Conservation (phyloP, 139 green algal genomes). For the Spirogloea muscicola region DNA sequence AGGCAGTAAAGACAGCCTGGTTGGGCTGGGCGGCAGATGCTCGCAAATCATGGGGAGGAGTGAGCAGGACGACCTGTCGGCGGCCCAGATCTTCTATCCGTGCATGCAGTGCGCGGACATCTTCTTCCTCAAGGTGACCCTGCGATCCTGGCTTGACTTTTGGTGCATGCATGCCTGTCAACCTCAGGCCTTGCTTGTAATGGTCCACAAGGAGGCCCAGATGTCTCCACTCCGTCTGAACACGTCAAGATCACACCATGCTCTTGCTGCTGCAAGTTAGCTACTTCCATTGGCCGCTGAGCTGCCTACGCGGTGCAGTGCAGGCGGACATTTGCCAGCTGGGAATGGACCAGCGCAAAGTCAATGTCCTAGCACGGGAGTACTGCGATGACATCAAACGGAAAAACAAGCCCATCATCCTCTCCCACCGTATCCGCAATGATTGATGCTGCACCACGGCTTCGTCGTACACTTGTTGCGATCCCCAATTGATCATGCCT, state of each 20-base stretch:
- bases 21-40: conserved; percentile 57
- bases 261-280: background rate
- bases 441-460: too few relatives aligned
- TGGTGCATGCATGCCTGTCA: too few relatives aligned
- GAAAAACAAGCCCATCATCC: conserved; percentile 95
- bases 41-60: conserved; percentile 95
- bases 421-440: conserved; percentile 95
- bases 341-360: conserved; percentile 97
- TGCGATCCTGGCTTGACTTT: too few relatives aligned
- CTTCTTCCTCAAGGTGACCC: conserved; percentile 94
- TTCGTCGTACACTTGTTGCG: too few relatives aligned
- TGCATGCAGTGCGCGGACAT: conserved; percentile 98
- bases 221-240: too few relatives aligned
- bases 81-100: conserved; percentile 98
- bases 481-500: too few relatives aligned
- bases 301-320: conserved; percentile 3
- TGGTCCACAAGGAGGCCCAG: too few relatives aligned
- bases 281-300: too few relatives aligned
- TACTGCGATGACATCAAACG: conserved; percentile 94
- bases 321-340: conserved; percentile 98
- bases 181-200: too few relatives aligned
- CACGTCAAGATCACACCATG: too few relatives aligned
- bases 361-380: conserved; percentile 95
- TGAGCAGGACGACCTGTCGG: conserved; percentile 89
- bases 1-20: too few relatives aligned